Percentiles rank a stretch among this genome's conserved stretches.
Evolutionary conservation across 2,329 filamentous ascomycete genomes (phyloP).

Genomic region (Aspergillus japonicus): DNA sequence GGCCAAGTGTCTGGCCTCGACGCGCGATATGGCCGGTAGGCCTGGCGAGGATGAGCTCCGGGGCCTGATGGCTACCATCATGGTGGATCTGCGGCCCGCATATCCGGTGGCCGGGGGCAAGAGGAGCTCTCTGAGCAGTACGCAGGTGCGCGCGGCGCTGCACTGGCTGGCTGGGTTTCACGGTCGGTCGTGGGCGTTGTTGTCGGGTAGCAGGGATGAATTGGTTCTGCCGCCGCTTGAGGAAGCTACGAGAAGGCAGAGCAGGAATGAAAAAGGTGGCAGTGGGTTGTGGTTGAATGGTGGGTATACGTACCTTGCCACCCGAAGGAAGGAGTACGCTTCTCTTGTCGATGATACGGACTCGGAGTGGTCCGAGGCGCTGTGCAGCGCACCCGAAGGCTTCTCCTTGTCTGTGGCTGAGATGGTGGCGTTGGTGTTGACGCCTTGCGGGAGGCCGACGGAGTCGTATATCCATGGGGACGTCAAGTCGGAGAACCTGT

Average conservation of each 20-base stretch:
- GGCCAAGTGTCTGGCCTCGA: conserved; percentile 53
- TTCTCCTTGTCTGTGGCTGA: conserved; percentile 48
- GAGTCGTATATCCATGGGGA: conserved; percentile 67
- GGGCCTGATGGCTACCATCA: conserved; percentile 53
- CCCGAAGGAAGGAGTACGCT: conserved; percentile 57
- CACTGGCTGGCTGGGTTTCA: conserved; percentile 66
- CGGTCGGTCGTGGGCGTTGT: conserved; percentile 49
- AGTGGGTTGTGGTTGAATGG: conserved; percentile 61
- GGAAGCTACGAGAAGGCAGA: conserved; percentile 43
- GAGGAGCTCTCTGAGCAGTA: conserved; percentile 42
- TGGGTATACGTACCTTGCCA: conserved; percentile 68
- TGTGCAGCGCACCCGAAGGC: conserved; percentile 44
- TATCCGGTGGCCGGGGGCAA: conserved; percentile 55
- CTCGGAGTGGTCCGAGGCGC: conserved; percentile 56
- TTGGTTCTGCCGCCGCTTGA: conserved; percentile 54
- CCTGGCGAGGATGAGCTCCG: conserved; percentile 26
- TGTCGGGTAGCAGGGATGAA: conserved; percentile 26
- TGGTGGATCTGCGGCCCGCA: conserved; percentile 55
- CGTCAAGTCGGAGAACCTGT: conserved; percentile 68
- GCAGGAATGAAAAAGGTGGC: conserved; percentile 9
- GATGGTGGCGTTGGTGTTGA: conserved; percentile 53
- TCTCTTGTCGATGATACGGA: conserved; percentile 47
- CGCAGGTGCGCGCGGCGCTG: conserved; percentile 55
- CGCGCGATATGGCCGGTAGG: conserved; percentile 25
- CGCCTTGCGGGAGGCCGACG: conserved; percentile 45